These are phyloP conservation scores for Xylariaceae sp. DNA, from an alignment of 2,329 filamentous ascomycete species.

Conservation along the genomic window DNA sequence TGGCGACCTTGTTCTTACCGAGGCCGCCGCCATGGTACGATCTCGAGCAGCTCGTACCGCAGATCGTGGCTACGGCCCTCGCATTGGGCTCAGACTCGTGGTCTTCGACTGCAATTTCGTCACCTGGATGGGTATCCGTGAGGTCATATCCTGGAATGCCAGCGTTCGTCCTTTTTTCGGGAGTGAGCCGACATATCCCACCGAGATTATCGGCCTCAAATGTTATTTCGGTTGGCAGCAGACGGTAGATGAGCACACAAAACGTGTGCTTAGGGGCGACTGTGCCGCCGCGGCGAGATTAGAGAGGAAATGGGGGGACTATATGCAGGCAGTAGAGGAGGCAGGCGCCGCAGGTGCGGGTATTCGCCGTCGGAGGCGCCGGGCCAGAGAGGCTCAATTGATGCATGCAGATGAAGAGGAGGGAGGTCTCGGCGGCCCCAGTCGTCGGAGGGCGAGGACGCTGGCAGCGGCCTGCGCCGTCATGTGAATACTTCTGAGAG, in stretches of 20 bases:
- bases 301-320: slow-evolving; percentile 87
- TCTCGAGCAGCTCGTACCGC: slow-evolving; percentile 51
- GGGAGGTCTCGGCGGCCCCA: slow-evolving; percentile 48
- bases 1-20: slow-evolving; percentile 78
- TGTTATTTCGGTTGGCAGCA: slow-evolving; percentile 95
- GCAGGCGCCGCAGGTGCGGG: slow-evolving; percentile 65
- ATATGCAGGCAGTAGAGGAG: slow-evolving; percentile 89
- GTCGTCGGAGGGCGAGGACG: slow-evolving; percentile 60
- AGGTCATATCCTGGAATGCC: slow-evolving; percentile 80
- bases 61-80: slow-evolving; percentile 41
- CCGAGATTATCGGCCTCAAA: slow-evolving; percentile 79
- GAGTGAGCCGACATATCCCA: slow-evolving; percentile 55
- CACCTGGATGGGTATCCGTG: slow-evolving; percentile 86
- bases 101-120: slow-evolving; percentile 90
- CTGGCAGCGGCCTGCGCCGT: slow-evolving; percentile 54
- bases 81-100: slow-evolving; percentile 67
- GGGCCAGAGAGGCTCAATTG: slow-evolving; percentile 76
- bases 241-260: slow-evolving; percentile 89
- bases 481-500: slow-evolving; percentile 54
- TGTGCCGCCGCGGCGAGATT: slow-evolving; percentile 69
- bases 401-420: slow-evolving; percentile 79
- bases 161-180: slow-evolving; percentile 56
- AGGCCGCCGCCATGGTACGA: slow-evolving; percentile 77
- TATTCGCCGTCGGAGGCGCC: slow-evolving; percentile 64
- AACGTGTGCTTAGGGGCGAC: slow-evolving; percentile 75